Evolutionary conservation across 2,329 filamentous ascomycete genomes (phyloP), one percentile per base, ranked within the genome.

Genomic region (Aspergillus calidoustus): DNA sequence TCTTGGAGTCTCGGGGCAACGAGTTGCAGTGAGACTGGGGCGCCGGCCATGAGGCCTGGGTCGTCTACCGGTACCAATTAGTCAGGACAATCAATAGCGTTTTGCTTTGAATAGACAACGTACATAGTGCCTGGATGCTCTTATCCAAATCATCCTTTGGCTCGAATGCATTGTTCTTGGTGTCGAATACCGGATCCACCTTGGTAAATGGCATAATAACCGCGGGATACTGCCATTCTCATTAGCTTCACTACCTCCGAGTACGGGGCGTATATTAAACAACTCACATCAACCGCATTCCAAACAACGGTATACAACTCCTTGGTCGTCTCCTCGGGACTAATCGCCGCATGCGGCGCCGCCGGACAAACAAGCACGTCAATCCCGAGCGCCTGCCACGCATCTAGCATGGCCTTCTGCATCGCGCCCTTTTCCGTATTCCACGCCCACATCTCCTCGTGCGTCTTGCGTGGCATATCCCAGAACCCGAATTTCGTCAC

Each of bases 241-340:
- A 15, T 48, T 23, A 48, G 46, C 19, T 23, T 25, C 17, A n/a
- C 17, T n/a, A 19, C 19, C 43, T 46, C 17, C 17, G 6, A 28
- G 25, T 4, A 4, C 6, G 4, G 25, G 25, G 25, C 6, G 43
- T 3, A 46, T n/a, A 22, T 9, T 4, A 19, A 3, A 46, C 17
- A 19, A 46, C 43, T 31, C 28, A 52, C 49, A 52, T 52, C 49
- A n/a, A 52, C 49, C 22, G 30, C 49, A 52, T 52, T 52, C 49
- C 49, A 52, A 4, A 34, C 28, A 52, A 52, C 49, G 6, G 49
- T 52, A 34, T 52, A 52, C n/a, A 52, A 34, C 30, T 52, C 49
- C 28, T n/a, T 22, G 9, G 49, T 52, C 7, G 28, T 38, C 7
- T 52, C 15, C 17, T 52, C 49, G 1, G 49, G 49, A 38, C 17